phyloP scores from a whole-genome alignment of 2,329 filamentous ascomycete genomes.

The Penicillium psychrosexuale region DNA sequence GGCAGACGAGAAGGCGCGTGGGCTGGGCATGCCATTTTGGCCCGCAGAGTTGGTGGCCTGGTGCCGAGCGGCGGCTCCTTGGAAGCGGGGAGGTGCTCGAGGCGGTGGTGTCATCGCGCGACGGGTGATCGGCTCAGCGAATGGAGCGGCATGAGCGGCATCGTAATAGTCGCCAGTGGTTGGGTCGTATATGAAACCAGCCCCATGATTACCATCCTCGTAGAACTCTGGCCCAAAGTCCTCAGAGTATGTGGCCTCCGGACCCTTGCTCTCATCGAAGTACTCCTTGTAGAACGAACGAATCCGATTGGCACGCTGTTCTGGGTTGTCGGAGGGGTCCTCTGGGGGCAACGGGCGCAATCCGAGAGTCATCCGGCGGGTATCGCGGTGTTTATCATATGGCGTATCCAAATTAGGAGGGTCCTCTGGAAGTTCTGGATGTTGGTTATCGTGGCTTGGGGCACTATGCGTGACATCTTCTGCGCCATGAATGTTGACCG shows the following conservation, averaged over 20 bases:
- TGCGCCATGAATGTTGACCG: conserved; percentile 29
- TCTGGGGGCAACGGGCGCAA: conserved; percentile 84
- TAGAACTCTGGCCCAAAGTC: conserved; percentile 71
- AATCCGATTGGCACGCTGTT: conserved; percentile 91
- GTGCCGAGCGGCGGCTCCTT: conserved; percentile 42
- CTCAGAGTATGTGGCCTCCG: conserved; percentile 62
- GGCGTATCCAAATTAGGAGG: conserved; percentile 20
- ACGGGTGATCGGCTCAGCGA: conserved; percentile 77
- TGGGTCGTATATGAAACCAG: conserved; percentile 56
- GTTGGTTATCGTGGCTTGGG: conserved; percentile 13
- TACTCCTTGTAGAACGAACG: conserved; percentile 99
- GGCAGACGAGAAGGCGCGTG: conserved; percentile 65
- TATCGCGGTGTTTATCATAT: conserved; percentile 38
- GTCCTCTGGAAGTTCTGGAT: conserved; percentile 26
- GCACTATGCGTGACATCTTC: conserved; percentile 21
- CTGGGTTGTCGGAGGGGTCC: conserved; percentile 83
- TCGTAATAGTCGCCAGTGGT: conserved; percentile 33
- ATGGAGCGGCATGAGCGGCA: conserved; percentile 52
- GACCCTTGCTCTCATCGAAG: conserved; percentile 76
- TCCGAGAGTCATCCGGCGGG: conserved; percentile 56
- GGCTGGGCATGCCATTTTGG: conserved; percentile 40
- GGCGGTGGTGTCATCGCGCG: conserved; percentile 96
- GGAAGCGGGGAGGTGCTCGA: conserved; percentile 59
- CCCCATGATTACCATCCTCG: conserved; percentile 49
- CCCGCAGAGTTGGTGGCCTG: conserved; percentile 47